Base-by-base conservation (phyloP, 1,284 basidiomycete species). In the Leccinum griseonigrum region DNA sequence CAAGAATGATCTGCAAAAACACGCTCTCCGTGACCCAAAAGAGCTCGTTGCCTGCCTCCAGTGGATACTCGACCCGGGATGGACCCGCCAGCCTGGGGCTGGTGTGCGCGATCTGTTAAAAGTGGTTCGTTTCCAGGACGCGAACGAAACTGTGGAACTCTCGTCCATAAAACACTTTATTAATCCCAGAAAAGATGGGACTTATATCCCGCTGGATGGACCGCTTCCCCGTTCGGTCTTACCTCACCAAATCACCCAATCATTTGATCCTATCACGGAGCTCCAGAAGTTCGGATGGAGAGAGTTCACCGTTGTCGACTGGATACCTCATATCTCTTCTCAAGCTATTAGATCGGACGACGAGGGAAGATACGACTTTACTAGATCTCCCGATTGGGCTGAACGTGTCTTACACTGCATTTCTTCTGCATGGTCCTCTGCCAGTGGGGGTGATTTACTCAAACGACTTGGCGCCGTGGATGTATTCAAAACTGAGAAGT, bases 11-110 rank as follows among this genome's bases (percentile, higher is more conserved):
- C 80, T 99, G 3, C 80, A 82, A 4, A 74, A 80, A 0, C 81
- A 90, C 8, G 87, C 94, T 0, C 79, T 98, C 22, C 22, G 22
- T 22, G 22, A 22, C 22, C 22, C 22, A 22, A 22, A 22, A 22
- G 93, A 98, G 76, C 88, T 92, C 78, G 76, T 88, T 22, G 86
- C 86, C 1, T 95, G 91, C 73, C 78, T 98, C 67, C 84, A 85
- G 58, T 98, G 96, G 96, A 83, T 90, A 62, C 11, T 7, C 22
- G 22, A 22, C 22, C 22, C 22, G 22, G 22, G 22, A 22, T 22
- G 22, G 22, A 22, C 22, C 22, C 22, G 22, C 22, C 22, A 22
- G 22, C 22, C 22, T 22, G 22, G 22, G 22, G 22, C 22, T 2
- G 22, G 22, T 2, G 22, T 22, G 22, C 22, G 22, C 22, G 22